phyloP scores from a whole-genome alignment of 805 yeast species.

The Myxozyma mucilagina region DNA sequence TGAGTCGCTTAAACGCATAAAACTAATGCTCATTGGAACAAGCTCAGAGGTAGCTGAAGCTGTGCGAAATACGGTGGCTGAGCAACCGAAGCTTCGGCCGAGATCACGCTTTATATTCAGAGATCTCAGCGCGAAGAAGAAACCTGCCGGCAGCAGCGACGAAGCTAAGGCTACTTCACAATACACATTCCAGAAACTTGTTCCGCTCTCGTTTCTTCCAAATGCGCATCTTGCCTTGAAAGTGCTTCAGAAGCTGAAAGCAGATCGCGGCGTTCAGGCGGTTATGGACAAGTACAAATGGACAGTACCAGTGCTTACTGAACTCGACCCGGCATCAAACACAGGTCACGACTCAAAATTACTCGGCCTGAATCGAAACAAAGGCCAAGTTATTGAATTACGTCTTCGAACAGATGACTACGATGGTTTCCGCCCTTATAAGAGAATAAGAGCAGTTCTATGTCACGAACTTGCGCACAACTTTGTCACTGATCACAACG shows the following conservation, averaged over 20 bases:
- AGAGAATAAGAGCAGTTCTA: slow-evolving; percentile 39
- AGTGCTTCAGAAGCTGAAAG: slow-evolving; percentile 37
- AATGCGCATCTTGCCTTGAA: slow-evolving; percentile 37
- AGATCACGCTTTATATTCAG: not conserved
- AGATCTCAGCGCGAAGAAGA: not conserved
- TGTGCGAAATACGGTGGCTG: slow-evolving; percentile 6
- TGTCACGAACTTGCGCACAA: slow-evolving; percentile 47
- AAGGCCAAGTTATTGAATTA: slow-evolving; percentile 42
- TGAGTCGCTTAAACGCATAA: slow-evolving; percentile 21
- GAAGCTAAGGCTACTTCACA: slow-evolving; percentile 1
- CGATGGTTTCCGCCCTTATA: slow-evolving; percentile 42
- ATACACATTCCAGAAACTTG: slow-evolving; percentile 40
- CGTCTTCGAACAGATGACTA: slow-evolving; percentile 44
- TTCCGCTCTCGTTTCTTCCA: slow-evolving; percentile 39
- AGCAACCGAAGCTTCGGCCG: not conserved
- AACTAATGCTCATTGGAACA: slow-evolving; percentile 40
- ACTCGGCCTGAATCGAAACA: slow-evolving; percentile 42
- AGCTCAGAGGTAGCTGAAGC: slow-evolving; percentile 34
- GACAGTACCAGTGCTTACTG: slow-evolving; percentile 42
- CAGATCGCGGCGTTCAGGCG: slow-evolving; percentile 42
- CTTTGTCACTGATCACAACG: slow-evolving; percentile 41
- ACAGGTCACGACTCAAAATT: slow-evolving; percentile 37
- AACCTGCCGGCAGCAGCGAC: not conserved
- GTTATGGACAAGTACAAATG: slow-evolving; percentile 42
- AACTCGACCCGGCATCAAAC: slow-evolving; percentile 44